Evolutionary conservation across 2,329 filamentous ascomycete species (phyloP), one percentile per base, ranked within the genome.

Genomic region (Colletotrichum sp.): DNA sequence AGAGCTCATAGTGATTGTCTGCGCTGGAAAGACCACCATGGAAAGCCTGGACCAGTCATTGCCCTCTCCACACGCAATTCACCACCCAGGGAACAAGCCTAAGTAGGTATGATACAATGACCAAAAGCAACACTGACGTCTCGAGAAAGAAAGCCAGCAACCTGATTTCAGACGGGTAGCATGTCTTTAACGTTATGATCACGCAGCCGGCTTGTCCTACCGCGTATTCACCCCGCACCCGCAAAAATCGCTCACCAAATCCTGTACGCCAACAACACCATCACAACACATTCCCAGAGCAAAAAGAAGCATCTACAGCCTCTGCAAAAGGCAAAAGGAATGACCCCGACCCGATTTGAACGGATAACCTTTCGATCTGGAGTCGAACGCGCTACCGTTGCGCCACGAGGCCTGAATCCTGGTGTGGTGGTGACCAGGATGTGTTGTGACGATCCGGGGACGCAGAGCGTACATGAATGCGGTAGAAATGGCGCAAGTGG

Each of bases 281-380:
- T 34, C 32, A 24, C 18, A 9, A 24, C 9, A 61, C 18, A 63
- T 12, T 32, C 7, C 12, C 5, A 30, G 8, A 52, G 5, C 18
- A 30, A 26, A 24, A 66, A 18, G 26, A 36, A 18, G 4, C 34
- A 7, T 10, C 7, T 24, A 18, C 8, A 59, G 24, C 18, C 43
- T 16, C 12, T n/a, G 2, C 18, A 24, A n/a, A 5, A n/a, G 15
- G 32, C 55, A 55, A 67, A 75, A 61, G 12, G 4, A 9, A 6
- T 75, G 73, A 75, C 73, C 73, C 73, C 63, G 30, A 75, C 73
- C 73, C 43, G 73, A 75, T 75, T 75, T 64, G 73, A 75, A 75
- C 73, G 57, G 73, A 73, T 75, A 75, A 72, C 72, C 72, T 75
- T 75, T 72, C 69, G 72, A 75, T 75, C 73, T 75, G 73, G 73